Conservation (phyloP, 164 flowering plant species). For the Dillenia turbinata region DNA sequence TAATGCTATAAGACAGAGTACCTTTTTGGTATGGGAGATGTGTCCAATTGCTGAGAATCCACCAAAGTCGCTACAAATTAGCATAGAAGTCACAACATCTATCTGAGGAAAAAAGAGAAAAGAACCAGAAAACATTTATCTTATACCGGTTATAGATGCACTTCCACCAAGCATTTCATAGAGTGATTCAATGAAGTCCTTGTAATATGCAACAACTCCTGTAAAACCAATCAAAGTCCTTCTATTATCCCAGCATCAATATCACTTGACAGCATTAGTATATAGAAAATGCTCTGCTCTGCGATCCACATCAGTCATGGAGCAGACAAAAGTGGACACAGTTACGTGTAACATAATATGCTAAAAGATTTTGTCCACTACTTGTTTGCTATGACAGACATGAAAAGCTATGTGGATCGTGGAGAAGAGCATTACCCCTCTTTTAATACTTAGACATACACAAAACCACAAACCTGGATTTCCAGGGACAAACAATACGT, state of each 20-base stretch:
- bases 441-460: not conserved
- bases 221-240: conserved; percentile 7
- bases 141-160: conserved; percentile 70
- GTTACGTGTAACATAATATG: no score
- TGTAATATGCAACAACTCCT: conserved; percentile 64
- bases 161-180: conserved; percentile 56
- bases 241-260: not conserved
- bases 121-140: not conserved
- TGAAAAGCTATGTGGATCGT: no score
- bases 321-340: no score
- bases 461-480: conserved; percentile 60
- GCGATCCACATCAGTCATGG: no score
- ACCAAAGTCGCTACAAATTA: conserved; percentile 15
- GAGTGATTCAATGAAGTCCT: conserved; percentile 60
- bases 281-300: no score
- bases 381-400: no score
- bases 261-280: no score
- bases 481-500: conserved; percentile 74
- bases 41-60: conserved; percentile 62
- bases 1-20: conserved; percentile 9
- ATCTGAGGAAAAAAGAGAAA: not conserved
- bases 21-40: conserved; percentile 66
- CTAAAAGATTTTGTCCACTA: no score
- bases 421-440: no score
- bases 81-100: not conserved